These are phyloP conservation scores for Auriculariales sp. DNA, from an alignment of 768 basidiomycete genomes.

Conservation along the genomic window DNA sequence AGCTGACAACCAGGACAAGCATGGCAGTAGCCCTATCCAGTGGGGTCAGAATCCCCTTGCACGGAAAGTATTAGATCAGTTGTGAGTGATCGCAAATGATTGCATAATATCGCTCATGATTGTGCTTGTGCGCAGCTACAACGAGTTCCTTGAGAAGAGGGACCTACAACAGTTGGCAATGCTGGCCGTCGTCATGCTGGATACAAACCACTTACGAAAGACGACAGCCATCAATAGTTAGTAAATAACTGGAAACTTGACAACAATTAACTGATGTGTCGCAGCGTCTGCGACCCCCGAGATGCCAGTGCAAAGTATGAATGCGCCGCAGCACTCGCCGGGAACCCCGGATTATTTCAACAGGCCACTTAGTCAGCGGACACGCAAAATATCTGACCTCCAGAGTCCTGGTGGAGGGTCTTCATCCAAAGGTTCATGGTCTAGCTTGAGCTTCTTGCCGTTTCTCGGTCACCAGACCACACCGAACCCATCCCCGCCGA, in stretches of 20 bases:
- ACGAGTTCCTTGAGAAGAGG: slow-evolving; percentile 29
- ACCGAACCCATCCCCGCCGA: not conserved
- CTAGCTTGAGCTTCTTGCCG: slow-evolving; percentile 18
- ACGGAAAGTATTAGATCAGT: slow-evolving; percentile 6
- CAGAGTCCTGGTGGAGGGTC: too few relatives aligned
- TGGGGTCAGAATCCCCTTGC: slow-evolving; percentile 10
- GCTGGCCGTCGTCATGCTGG: slow-evolving; percentile 52
- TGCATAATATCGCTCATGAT: not conserved
- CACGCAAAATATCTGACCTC: too few relatives aligned
- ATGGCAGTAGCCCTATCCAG: not conserved
- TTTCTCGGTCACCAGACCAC: not conserved
- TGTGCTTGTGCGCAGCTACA: slow-evolving; percentile 21
- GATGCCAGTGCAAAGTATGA: too few relatives aligned
- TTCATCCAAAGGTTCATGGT: slow-evolving; percentile 57
- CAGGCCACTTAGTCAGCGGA: too few relatives aligned
- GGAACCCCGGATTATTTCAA: too few relatives aligned
- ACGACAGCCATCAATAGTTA: too few relatives aligned
- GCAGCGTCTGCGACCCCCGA: not conserved
- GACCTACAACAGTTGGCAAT: slow-evolving; percentile 78
- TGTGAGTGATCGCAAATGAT: slow-evolving; percentile 9
- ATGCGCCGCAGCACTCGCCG: too few relatives aligned
- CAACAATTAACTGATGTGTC: slow-evolving; percentile 6
- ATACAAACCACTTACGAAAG: slow-evolving; percentile 17
- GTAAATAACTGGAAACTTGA: too few relatives aligned
- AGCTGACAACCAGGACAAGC: not conserved